These are phyloP conservation scores for Plasmodium knowlesi DNA, from an alignment of 169 alveolate genomes.

Conservation along the genomic window DNA sequence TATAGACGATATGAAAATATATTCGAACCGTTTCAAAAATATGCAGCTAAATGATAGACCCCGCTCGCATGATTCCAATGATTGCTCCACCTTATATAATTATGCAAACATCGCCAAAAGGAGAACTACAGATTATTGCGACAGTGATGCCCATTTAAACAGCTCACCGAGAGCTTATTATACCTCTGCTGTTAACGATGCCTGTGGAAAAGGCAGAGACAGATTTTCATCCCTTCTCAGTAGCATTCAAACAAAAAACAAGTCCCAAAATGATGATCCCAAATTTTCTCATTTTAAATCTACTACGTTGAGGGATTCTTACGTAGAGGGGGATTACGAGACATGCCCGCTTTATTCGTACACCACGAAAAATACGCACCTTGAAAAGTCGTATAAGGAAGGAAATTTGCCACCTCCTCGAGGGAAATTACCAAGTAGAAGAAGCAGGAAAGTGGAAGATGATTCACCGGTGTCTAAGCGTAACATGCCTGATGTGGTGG, in stretches of 20 bases:
- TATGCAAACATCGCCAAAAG: conserved; percentile 19
- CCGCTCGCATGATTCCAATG: conserved; percentile 33
- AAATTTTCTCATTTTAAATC: not conserved
- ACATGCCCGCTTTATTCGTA: not conserved
- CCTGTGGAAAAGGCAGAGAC: not conserved
- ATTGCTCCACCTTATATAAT: conserved; percentile 41
- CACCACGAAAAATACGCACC: not conserved
- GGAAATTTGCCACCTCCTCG: not conserved
- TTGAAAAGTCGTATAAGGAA: not conserved
- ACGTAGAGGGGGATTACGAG: not conserved
- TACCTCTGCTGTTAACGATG: not conserved
- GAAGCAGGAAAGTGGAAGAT: not conserved
- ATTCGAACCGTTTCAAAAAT: conserved; percentile 26
- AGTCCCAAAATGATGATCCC: not conserved
- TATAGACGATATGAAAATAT: conserved; percentile 11
- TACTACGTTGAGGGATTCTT: not conserved
- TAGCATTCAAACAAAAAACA: not conserved
- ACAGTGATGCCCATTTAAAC: conserved; percentile 2
- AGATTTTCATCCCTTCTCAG: not conserved
- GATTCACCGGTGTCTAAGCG: not conserved
- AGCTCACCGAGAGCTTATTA: not conserved
- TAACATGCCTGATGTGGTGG: not conserved
- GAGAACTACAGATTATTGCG: not conserved
- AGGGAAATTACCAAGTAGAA: not conserved
- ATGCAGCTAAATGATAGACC: conserved; percentile 31